Conservation (phyloP, 768 basidiomycete genomes). For the Steccherinum ochraceum region DNA sequence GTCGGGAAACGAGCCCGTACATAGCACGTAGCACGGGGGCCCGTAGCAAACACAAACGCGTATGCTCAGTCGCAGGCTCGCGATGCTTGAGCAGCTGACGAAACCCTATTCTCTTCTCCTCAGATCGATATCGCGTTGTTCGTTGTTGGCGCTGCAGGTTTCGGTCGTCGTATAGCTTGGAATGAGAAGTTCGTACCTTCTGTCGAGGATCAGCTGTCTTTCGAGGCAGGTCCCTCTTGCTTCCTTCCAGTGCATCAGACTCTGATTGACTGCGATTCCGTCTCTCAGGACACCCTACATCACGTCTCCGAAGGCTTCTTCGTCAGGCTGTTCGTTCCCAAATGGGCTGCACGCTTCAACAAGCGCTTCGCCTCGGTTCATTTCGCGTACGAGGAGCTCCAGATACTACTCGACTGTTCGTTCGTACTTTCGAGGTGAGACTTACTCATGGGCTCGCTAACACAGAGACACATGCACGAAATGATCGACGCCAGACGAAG, state of each 20-base stretch:
- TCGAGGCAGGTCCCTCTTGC: no score
- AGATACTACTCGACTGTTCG: constrained; percentile 13
- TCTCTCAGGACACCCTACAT: constrained; percentile 22
- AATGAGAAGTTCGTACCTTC: constrained; percentile 34
- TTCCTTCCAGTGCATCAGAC: no score
- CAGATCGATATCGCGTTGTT: constrained; percentile 54
- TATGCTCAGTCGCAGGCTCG: no score
- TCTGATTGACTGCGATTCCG: no score
- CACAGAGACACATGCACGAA: constrained; percentile 44
- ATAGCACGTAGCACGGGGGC: no score
- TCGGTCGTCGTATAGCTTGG: constrained; percentile 47
- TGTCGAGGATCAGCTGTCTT: constrained; percentile 31
- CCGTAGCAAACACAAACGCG: no score
- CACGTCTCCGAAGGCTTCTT: constrained; percentile 22
- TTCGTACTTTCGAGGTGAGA: no score
- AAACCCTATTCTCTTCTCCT: no score
- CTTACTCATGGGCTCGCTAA: no score
- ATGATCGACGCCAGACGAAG: constrained; percentile 43
- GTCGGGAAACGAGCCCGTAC: no score
- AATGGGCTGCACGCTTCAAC: constrained; percentile 18
- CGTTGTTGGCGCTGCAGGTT: constrained; percentile 51
- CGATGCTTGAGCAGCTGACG: no score
- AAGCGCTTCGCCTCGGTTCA: constrained; percentile 15
- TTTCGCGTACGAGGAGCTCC: constrained; percentile 21
- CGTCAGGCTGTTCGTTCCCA: constrained; percentile 19